Evolutionary conservation across 345 rosid genomes (phyloP).

Genomic region (Triadica sebifera): DNA sequence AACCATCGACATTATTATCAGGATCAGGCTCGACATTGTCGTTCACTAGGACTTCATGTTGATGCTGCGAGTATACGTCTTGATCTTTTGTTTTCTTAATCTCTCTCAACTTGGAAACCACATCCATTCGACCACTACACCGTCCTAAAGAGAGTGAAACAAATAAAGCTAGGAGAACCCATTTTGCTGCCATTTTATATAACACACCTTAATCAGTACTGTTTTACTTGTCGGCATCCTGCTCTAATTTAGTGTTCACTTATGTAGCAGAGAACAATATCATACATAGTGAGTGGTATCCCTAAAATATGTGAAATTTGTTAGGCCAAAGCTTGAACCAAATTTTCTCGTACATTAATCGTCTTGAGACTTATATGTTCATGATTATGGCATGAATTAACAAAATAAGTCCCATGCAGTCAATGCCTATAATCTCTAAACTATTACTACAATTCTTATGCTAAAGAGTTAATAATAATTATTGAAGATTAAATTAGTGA

Average conservation of each 20-base stretch:
- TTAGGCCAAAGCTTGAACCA: not conserved
- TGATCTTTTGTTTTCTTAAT: no score
- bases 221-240: not conserved
- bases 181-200: slow-evolving; percentile 7
- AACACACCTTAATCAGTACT: no score
- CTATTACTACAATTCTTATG: no score
- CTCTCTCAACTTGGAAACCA: not conserved
- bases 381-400: slow-evolving; percentile 1
- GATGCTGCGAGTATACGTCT: no score
- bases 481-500: no score
- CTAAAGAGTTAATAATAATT: no score
- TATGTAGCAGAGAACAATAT: not conserved
- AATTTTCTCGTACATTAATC: not conserved
- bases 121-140: not conserved
- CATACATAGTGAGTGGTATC: no score
- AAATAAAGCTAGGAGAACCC: slow-evolving; percentile 4
- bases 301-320: not conserved
- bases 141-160: slow-evolving; percentile 1
- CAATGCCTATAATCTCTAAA: no score
- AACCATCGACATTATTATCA: no score
- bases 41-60: no score
- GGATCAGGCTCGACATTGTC: no score
- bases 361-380: not conserved
- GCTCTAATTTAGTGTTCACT: not conserved
- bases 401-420: not conserved